Evolutionary conservation across 768 basidiomycete species (phyloP).

Genomic region (Lactarius akahatsu): DNA sequence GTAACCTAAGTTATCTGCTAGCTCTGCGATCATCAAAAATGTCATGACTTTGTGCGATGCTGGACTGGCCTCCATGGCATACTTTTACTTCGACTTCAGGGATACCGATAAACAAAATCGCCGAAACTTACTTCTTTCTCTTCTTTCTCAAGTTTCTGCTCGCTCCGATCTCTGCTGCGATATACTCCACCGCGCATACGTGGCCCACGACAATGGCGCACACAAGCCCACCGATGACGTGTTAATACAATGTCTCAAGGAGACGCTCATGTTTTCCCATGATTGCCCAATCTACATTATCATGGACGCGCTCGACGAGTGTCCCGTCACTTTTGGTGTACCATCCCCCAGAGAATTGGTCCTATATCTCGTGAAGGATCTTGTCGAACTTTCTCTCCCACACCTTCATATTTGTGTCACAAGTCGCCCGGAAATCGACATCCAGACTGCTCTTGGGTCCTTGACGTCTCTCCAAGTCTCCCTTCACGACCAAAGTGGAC

Average conservation of each 20-base stretch:
- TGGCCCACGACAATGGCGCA: neutral
- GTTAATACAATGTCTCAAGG: neutral
- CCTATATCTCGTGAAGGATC: neutral
- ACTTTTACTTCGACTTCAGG: neutral
- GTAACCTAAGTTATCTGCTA: neutral
- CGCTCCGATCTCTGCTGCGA: neutral
- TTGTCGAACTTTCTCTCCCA: neutral
- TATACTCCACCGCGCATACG: neutral
- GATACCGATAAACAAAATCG: neutral
- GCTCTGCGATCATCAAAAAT: neutral
- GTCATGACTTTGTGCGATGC: neutral
- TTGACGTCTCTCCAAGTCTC: neutral
- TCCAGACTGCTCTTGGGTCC: neutral
- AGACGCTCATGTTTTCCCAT: neutral
- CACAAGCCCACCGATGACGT: constrained; percentile 1
- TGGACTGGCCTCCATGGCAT: neutral
- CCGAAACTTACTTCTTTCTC: neutral
- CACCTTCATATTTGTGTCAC: neutral
- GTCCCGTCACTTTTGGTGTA: neutral
- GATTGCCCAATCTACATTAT: neutral
- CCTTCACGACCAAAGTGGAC: neutral
- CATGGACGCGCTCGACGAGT: constrained; percentile 4
- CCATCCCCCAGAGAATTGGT: neutral
- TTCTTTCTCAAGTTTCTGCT: neutral
- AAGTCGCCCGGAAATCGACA: neutral